Base-by-base conservation (phyloP, 1,139 yeast genomes). In the Yamadazyma epiphylla region DNA sequence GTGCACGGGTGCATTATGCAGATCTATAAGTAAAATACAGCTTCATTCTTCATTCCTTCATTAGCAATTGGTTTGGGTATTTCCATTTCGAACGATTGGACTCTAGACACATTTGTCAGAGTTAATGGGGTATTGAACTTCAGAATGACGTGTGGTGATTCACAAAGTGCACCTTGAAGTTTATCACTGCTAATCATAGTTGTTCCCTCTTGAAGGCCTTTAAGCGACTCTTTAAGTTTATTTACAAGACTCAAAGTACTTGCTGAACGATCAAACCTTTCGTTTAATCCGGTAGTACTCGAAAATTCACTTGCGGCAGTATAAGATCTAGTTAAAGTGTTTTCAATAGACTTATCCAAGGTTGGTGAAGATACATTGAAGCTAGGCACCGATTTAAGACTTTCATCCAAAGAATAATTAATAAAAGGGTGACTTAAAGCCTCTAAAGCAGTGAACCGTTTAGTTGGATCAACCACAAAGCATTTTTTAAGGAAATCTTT, bases 401-500 rank as follows among this genome's bases (percentile, higher is more conserved):
- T 15, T 11, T 12, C 13, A n/a, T n/a, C n/a, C n/a, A n/a, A n/a
- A n/a, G n/a, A n/a, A n/a, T n/a, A 24, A 22, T 28, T 27, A n/a
- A 74, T 42, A 42, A 77, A 77, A 3, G 77, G 72, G 49, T 79
- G 86, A 2, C 48, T 36, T 31, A 66, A 48, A 20, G 78, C 65
- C 24, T 70, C 65, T 2, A 48, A 52, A 0, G 79, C 72, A 0
- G 74, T 62, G 15, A 73, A 60, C 31, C 91, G 62, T 32, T 61
- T 48, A 0, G 37, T 39, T 1, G 74, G 65, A 41, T 77, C 73
- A 4, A 67, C 50, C 6, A 46, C 51, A 37, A 83, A 72, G 47
- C 91, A 83, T 19, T 53, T 46, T n/a, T 57, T 46, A 15, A 83
- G 63, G 44, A 83, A 81, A 37, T 75, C 75, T 51, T 72, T 71